Evolutionary conservation across 1,284 basidiomycete genomes (phyloP), one percentile per base, ranked within the genome.

Genomic region (Melanopsichium pennsylvanicum): DNA sequence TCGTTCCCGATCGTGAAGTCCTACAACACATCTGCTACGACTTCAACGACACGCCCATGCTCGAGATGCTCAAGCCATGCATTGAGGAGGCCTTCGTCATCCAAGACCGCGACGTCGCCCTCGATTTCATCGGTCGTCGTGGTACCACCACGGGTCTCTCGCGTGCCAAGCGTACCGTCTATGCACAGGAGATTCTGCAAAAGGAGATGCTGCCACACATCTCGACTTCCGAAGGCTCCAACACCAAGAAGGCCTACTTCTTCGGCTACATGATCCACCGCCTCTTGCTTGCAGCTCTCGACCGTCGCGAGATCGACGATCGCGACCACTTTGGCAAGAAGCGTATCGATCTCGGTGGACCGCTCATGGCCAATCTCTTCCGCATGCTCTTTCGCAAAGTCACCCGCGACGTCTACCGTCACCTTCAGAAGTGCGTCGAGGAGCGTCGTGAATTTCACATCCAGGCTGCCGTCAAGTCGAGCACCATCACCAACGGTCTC

Each of bases 191-290:
- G 82, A 97, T 98, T 76, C 81, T 99, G 47, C 94, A 97, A 83
- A 98, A 97, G 84, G 95, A 98, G 83, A 95, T 98, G 90, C 82
- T 99, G 39, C 96, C 96, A 0, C 96, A 98, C 81, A 89, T 99
- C 23, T 95, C 95, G 4, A 95, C 94, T 86, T 87, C 89, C 2
- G 93, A 96, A 81, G 94, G 94, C 9, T 94, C 93, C 29, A 92
- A 96, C 83, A 94, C 92, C 33, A 96, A 96, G 85, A 99, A 99
- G 83, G 96, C 96, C 3, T 98, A 94, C 83, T 99, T 98, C 86
- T 93, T 98, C 67, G 96, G 96, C n/a, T 98, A 97, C 83, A 99
- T 99, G 95, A 91, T 97, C 43, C 95, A 98, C 83, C 89, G 96
- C 57, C 85, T 99, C 22, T 84, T 97, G 5, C 87, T 97, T 15